Evolutionary conservation across 805 yeast species (phyloP).

Genomic region (Barnettozyma sp.): DNA sequence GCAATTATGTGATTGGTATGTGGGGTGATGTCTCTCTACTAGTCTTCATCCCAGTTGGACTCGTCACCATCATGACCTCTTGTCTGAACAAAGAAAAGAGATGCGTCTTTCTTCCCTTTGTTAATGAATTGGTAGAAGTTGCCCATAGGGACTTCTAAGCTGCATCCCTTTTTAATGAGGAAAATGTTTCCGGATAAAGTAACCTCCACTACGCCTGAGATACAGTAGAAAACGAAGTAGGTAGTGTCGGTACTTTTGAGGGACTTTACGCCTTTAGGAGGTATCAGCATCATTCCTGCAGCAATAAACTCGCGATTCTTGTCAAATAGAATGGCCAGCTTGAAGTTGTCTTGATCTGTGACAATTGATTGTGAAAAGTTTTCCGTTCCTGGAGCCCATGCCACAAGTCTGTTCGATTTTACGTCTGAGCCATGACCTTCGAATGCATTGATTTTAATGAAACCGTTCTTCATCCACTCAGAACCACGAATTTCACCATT

Average conservation of each 20-base stretch:
- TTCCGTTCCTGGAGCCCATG: constrained; percentile 57
- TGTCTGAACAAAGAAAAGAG: constrained; percentile 71
- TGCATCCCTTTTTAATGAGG: constrained; percentile 61
- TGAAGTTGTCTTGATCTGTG: constrained; percentile 46
- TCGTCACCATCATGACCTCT: constrained; percentile 25
- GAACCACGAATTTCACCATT: constrained; percentile 34
- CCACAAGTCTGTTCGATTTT: constrained; percentile 42
- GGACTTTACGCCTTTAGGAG: constrained; percentile 53
- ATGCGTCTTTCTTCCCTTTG: constrained; percentile 48
- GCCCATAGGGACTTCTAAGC: constrained; percentile 76
- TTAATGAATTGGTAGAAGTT: constrained; percentile 66
- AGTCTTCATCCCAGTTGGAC: constrained; percentile 15
- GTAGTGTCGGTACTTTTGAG: constrained; percentile 53
- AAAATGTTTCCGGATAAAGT: constrained; percentile 52
- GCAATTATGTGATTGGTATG: no score
- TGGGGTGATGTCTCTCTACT: no score
- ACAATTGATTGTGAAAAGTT: constrained; percentile 35
- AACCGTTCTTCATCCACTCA: constrained; percentile 44
- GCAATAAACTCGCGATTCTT: constrained; percentile 59
- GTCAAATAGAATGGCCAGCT: constrained; percentile 58
- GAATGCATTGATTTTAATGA: constrained; percentile 41
- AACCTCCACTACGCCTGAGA: constrained; percentile 65
- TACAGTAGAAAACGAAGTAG: constrained; percentile 67
- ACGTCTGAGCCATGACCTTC: constrained; percentile 43
- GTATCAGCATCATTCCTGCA: constrained; percentile 65